Conservation (phyloP, 306 rosid species). For the Albizia julibrissin region DNA sequence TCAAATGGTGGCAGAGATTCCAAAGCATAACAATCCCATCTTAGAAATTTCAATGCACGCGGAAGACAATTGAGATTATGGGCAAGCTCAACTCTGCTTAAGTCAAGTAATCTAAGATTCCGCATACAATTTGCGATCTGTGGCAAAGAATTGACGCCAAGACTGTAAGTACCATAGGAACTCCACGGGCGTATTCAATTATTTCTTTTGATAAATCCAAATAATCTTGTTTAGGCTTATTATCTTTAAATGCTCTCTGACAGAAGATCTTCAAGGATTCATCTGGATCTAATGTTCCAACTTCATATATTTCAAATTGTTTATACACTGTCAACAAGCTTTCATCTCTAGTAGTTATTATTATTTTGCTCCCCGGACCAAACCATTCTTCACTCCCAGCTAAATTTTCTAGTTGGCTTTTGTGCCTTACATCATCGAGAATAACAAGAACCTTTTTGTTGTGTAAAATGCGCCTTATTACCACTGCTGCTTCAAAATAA, state of each 20-base stretch:
- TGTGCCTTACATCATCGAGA: not conserved
- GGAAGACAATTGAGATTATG: conserved; percentile 2
- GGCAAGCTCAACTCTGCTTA: not conserved
- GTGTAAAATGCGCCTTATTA: not conserved
- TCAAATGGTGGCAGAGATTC: not conserved
- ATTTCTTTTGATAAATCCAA: not conserved
- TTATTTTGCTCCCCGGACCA: not conserved
- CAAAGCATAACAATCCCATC: not conserved
- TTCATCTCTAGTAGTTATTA: not conserved
- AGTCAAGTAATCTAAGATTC: not conserved
- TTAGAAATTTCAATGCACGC: not conserved
- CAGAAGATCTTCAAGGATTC: not conserved
- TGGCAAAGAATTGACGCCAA: not conserved
- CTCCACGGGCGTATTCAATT: not conserved
- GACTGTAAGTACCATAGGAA: not conserved
- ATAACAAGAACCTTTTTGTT: not conserved
- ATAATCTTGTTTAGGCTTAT: not conserved
- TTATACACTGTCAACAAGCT: not conserved
- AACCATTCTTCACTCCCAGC: not conserved
- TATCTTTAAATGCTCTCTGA: not conserved
- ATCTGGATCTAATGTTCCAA: not conserved
- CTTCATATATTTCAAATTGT: not conserved
- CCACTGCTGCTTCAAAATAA: not conserved
- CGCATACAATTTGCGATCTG: not conserved
- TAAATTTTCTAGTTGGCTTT: too few species aligned